These are phyloP conservation scores for Verticillium isaacii DNA, from an alignment of 2,329 filamentous ascomycete species.

Conservation along the genomic window DNA sequence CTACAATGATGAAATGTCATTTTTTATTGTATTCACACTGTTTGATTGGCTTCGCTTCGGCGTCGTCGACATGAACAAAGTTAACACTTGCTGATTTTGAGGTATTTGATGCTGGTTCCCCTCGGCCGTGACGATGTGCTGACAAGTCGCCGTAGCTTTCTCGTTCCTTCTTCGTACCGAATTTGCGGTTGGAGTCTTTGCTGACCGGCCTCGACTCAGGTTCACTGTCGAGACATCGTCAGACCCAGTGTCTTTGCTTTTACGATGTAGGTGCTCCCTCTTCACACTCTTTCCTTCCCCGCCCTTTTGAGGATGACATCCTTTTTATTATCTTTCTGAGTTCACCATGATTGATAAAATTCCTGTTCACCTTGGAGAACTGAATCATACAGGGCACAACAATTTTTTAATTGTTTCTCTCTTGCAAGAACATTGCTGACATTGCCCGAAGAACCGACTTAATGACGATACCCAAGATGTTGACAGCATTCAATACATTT, in stretches of 20 bases:
- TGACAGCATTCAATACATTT: neutral
- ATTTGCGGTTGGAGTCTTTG: neutral
- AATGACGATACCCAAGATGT: neutral
- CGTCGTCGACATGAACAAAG: constrained; percentile 46
- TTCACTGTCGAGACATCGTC: constrained; percentile 7
- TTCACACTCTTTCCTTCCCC: neutral
- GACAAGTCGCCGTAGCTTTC: neutral
- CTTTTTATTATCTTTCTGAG: constrained; percentile 46
- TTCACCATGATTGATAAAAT: constrained; percentile 49
- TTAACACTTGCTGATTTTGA: constrained; percentile 48
- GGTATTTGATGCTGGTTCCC: constrained; percentile 21
- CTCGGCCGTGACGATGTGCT: neutral
- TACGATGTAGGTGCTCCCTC: neutral
- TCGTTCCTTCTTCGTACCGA: neutral
- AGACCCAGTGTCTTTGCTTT: neutral
- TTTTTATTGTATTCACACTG: constrained; percentile 53
- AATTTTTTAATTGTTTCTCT: constrained; percentile 8
- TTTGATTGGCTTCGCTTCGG: constrained; percentile 43
- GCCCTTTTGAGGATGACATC: constrained; percentile 36
- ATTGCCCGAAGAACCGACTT: neutral
- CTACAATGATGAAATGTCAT: constrained; percentile 38
- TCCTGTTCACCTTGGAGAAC: constrained; percentile 59
- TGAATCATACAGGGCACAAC: constrained; percentile 33
- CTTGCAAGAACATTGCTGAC: constrained; percentile 3
- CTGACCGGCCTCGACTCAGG: constrained; percentile 7